Base-by-base conservation (phyloP, 2,329 filamentous ascomycete genomes). In the Arachnomyces sp. region DNA sequence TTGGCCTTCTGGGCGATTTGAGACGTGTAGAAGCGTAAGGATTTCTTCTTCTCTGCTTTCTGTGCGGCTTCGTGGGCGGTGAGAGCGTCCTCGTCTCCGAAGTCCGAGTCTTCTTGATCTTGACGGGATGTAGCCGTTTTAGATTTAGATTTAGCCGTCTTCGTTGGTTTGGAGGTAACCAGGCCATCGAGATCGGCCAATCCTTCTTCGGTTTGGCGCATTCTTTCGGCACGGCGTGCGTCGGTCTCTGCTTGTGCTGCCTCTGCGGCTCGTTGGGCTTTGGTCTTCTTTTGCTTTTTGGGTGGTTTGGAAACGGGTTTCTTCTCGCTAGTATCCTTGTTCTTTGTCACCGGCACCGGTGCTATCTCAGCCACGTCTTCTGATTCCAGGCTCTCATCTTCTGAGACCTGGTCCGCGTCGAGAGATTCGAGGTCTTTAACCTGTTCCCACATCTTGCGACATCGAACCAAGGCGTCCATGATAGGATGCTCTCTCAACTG, bases 1-100 rank as follows among this genome's bases (percentile, higher is more conserved):
- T 87, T 94, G 42, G 86, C 80, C 66, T 95, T 96, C 61, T 96
- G 90, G 18, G 86, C 84, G 50, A 98, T 92, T 61, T 98, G 92
- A 3, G 89, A 95, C 2, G 93, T 96, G 74, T 98, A 98, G 73
- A 98, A 98, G 47, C 88, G 84, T 43, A 98, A 76, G 48, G 80
- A 87, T 72, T 93, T 95, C 73, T 92, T 95, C 63, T 85, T 85
- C 44, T 79, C 77, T 0, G 82, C 85, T 66, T 98, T 98, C 55
- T 94, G 86, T 31, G 84, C 85, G 1, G 86, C 83, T 45, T 90
- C 80, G 45, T 80, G 75, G 8, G 81, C 79, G 39, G 88, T 86
- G 43, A 96, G 75, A 3, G 72, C 68, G 12, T 86, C 82, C 60
- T 95, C 88, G 55, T 98, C 92, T 52, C 90, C 92, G 58, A 98